A percentile compares a stretch with the other conserved stretches of the same genome.
Evolutionary conservation across 768 basidiomycete species (phyloP).

Genomic region (Hypsizygus marmoreus): DNA sequence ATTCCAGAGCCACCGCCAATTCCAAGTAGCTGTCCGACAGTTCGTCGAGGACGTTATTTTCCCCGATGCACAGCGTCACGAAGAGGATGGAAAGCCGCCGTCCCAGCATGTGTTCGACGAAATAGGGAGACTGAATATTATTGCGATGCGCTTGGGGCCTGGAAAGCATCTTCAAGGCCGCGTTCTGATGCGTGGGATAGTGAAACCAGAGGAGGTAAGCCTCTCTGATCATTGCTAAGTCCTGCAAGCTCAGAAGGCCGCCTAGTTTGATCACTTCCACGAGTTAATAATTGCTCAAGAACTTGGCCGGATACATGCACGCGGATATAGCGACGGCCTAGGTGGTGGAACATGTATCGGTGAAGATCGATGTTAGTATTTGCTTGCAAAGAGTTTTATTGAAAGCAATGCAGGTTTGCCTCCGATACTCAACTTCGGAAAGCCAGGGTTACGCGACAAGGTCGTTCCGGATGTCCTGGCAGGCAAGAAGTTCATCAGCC

Average conservation of each 20-base stretch:
- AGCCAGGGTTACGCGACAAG: constrained; percentile 59
- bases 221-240: background rate
- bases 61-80: constrained; percentile 66
- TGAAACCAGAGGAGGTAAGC: constrained; percentile 74
- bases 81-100: constrained; percentile 87
- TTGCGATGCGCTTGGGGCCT: constrained; percentile 93
- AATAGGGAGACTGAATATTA: constrained; percentile 74
- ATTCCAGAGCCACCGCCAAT: constrained; percentile 56
- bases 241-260: background rate
- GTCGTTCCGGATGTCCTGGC: constrained; percentile 58
- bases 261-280: constrained; percentile 79
- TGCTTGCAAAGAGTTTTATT: background rate
- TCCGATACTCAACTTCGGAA: constrained; percentile 78
- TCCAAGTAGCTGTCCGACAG: constrained; percentile 65
- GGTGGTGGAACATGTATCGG: constrained; percentile 47
- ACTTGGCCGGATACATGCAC: constrained; percentile 64
- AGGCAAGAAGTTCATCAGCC: constrained; percentile 70
- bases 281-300: constrained; percentile 77
- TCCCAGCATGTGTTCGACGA: constrained; percentile 74
- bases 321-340: constrained; percentile 78
- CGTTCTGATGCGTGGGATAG: constrained; percentile 74
- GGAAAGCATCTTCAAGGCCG: constrained; percentile 75
- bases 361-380: constrained; percentile 14
- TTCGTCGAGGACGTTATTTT: constrained; percentile 73
- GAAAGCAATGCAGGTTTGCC: constrained; percentile 52